phyloP scores from a whole-genome alignment of 2,329 filamentous ascomycete species.

The Aspergillus tubingensis region DNA sequence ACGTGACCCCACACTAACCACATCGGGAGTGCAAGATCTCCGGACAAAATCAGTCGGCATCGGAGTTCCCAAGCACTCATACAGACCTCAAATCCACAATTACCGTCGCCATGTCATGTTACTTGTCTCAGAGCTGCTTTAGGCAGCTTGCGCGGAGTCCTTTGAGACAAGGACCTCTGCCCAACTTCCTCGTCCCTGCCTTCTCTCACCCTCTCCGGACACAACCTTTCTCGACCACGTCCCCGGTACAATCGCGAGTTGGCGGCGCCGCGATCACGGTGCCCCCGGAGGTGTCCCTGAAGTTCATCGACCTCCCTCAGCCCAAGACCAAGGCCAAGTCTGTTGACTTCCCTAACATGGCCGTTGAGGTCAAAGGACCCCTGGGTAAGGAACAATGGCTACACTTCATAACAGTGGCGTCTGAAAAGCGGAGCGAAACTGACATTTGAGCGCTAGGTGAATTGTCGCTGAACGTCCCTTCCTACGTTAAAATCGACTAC shows the following conservation, averaged over 20 bases:
- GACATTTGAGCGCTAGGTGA: slow-evolving; percentile 55
- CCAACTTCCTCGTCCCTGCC: slow-evolving; percentile 72
- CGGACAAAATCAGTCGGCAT: slow-evolving; percentile 37
- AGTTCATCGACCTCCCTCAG: slow-evolving; percentile 63
- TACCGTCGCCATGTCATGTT: slow-evolving; percentile 60
- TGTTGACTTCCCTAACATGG: slow-evolving; percentile 62
- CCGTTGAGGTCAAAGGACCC: slow-evolving; percentile 76
- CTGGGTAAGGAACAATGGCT: slow-evolving; percentile 56
- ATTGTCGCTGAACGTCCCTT: slow-evolving; percentile 75
- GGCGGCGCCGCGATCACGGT: slow-evolving; percentile 78
- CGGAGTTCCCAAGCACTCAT: slow-evolving; percentile 26
- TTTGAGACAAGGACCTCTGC: slow-evolving; percentile 57
- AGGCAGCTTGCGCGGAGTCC: slow-evolving; percentile 57
- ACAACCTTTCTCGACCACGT: slow-evolving; percentile 71
- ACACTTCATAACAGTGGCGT: neutral
- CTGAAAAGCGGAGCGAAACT: slow-evolving; percentile 12
- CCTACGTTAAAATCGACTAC: slow-evolving; percentile 72
- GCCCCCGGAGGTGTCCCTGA: slow-evolving; percentile 79
- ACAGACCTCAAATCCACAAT: slow-evolving; percentile 27
- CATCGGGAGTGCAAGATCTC: slow-evolving; percentile 19
- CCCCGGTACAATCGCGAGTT: slow-evolving; percentile 73
- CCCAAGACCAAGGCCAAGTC: slow-evolving; percentile 62
- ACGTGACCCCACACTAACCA: slow-evolving; percentile 24
- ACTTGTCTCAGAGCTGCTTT: slow-evolving; percentile 62
- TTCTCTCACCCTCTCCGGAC: slow-evolving; percentile 53